Evolutionary conservation across 345 rosid genomes (phyloP).

Genomic region (Arabidopsis arenosa): DNA sequence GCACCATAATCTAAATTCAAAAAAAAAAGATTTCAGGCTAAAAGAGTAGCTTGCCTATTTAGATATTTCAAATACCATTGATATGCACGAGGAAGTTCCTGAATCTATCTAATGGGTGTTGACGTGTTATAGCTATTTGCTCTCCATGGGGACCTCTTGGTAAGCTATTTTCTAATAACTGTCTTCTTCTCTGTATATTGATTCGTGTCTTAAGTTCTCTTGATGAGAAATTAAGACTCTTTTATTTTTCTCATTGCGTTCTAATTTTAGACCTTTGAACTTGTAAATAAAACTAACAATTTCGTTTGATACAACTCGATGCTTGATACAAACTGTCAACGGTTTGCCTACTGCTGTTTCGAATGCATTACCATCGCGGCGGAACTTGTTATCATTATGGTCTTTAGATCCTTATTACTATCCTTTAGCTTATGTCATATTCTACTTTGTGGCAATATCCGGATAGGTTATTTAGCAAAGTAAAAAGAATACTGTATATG

Average conservation of each 20-base stretch:
- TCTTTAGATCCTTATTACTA: too few relatives aligned
- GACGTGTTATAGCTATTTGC: slow-evolving; percentile 56
- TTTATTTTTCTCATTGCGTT: slow-evolving; percentile 1
- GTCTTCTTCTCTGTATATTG: slow-evolving; percentile 15
- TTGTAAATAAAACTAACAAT: neutral
- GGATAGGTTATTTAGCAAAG: too few relatives aligned
- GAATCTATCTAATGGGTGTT: slow-evolving; percentile 42
- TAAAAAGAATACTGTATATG: too few relatives aligned
- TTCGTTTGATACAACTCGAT: slow-evolving; percentile 13
- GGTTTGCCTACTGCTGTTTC: too few relatives aligned
- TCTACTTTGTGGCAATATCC: too few relatives aligned
- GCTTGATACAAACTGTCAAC: neutral
- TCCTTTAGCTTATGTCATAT: too few relatives aligned
- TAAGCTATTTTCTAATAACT: slow-evolving; percentile 43
- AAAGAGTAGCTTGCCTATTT: neutral
- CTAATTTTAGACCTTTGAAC: neutral
- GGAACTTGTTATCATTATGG: too few relatives aligned
- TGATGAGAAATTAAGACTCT: neutral
- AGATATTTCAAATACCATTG: neutral
- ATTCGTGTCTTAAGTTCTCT: neutral
- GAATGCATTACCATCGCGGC: too few relatives aligned
- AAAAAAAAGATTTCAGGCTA: neutral
- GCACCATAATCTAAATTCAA: neutral
- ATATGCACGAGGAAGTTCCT: neutral
- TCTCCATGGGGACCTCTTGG: slow-evolving; percentile 96